A percentile compares a stretch with the other conserved stretches of the same genome.
phyloP scores from a whole-genome alignment of 2,329 filamentous ascomycete species.

The Dothidotthia symphoricarpi region DNA sequence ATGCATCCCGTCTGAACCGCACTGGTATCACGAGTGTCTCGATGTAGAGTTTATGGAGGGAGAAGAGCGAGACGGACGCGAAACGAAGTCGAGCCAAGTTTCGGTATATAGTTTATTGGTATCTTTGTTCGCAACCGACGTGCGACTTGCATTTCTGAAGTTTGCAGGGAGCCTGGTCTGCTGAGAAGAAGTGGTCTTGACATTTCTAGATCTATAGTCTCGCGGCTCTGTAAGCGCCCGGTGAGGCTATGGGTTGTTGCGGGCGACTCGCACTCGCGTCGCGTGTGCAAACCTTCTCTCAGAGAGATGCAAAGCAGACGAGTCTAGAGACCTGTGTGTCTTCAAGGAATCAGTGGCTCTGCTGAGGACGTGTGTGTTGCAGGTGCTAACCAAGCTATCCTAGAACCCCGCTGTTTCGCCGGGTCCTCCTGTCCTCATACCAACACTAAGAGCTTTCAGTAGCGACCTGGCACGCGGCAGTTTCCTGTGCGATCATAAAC shows the following conservation, averaged over 20 bases:
- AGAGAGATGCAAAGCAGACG: constrained; percentile 6
- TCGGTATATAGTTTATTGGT: constrained; percentile 10
- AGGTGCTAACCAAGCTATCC: constrained; percentile 13
- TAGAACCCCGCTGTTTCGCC: constrained; percentile 5
- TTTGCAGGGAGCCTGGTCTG: background rate
- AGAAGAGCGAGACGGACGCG: constrained; percentile 14
- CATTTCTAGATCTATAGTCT: constrained; percentile 29
- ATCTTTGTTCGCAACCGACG: constrained; percentile 12
- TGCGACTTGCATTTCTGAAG: constrained; percentile 7
- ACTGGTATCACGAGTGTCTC: constrained; percentile 8
- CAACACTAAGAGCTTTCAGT: background rate
- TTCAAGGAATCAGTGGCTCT: constrained; percentile 22
- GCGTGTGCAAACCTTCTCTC: constrained; percentile 8
- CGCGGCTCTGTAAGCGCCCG: constrained; percentile 29
- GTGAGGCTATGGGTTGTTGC: constrained; percentile 12
- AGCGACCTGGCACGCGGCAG: background rate
- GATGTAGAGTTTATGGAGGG: constrained; percentile 3
- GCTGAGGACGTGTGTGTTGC: constrained; percentile 5
- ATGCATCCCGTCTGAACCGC: background rate
- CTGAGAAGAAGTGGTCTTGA: constrained; percentile 21
- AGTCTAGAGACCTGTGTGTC: constrained; percentile 7
- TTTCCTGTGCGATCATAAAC: background rate
- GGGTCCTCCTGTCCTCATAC: constrained; percentile 5
- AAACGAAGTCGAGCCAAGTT: constrained; percentile 12
- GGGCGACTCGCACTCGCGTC: constrained; percentile 12